Conservation (phyloP, 2,329 filamentous ascomycete genomes). For the Ophiognomonia clavigignenti-juglandacearum region DNA sequence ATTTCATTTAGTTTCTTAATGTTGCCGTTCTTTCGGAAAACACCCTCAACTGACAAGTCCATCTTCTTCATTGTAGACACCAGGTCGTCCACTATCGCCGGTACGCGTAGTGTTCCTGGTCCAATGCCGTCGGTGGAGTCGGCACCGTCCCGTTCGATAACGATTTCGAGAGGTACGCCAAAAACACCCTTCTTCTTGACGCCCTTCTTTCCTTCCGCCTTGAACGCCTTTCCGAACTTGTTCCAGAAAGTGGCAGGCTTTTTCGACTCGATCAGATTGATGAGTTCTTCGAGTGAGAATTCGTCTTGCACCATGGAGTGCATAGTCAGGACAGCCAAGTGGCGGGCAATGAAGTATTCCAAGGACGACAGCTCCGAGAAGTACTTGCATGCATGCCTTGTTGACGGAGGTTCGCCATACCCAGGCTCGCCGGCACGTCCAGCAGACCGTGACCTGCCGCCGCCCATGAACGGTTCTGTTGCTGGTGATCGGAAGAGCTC, state of each 20-base stretch:
- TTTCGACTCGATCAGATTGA: constrained; percentile 87
- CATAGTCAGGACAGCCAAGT: constrained; percentile 92
- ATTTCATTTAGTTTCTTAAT: constrained; percentile 89
- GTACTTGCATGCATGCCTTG: constrained; percentile 66
- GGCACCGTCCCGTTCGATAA: constrained; percentile 89
- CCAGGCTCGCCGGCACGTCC: constrained; percentile 48
- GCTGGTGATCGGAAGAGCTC: constrained; percentile 55
- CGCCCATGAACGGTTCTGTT: constrained; percentile 61
- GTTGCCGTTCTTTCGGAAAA: constrained; percentile 98
- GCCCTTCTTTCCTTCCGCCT: constrained; percentile 71
- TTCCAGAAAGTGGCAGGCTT: constrained; percentile 94
- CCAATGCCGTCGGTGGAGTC: constrained; percentile 98
- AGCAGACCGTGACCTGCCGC: constrained; percentile 57
- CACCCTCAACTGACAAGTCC: constrained; percentile 97
- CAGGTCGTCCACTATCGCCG: constrained; percentile 90
- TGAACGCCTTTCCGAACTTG: constrained; percentile 95
- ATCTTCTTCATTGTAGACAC: constrained; percentile 95
- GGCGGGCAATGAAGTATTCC: constrained; percentile 95
- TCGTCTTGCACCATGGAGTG: constrained; percentile 84
- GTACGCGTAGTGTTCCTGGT: constrained; percentile 83
- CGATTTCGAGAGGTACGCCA: constrained; percentile 78
- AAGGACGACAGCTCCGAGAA: constrained; percentile 94
- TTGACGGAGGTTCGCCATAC: constrained; percentile 46
- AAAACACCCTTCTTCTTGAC: constrained; percentile 93
- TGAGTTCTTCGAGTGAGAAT: constrained; percentile 89